Conservation (phyloP, 306 rosid genomes). For the Pueraria montana region DNA sequence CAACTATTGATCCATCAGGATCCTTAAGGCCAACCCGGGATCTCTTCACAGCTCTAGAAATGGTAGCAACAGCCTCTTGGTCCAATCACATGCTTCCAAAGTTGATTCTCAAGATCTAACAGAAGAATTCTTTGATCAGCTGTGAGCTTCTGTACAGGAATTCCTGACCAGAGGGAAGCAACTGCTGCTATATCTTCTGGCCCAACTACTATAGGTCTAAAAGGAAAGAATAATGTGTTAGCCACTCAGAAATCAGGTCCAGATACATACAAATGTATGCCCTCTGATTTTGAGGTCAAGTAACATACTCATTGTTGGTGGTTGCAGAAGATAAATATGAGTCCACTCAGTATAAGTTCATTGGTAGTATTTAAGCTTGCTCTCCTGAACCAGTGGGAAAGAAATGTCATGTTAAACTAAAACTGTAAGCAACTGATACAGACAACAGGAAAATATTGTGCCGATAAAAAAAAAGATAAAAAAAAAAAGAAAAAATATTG, state of each 20-base stretch:
- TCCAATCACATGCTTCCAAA: slow-evolving; percentile 75
- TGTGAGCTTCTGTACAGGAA: slow-evolving; percentile 82
- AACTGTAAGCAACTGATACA: slow-evolving; percentile 32
- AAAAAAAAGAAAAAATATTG: too few species aligned
- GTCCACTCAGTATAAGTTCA: slow-evolving; percentile 60
- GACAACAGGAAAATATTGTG: slow-evolving; percentile 16
- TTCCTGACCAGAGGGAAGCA: slow-evolving; percentile 88
- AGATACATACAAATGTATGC: slow-evolving; percentile 31
- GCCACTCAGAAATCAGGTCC: slow-evolving; percentile 46
- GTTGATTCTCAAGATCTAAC: slow-evolving; percentile 71
- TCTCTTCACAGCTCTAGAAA: slow-evolving; percentile 83
- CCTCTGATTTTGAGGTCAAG: slow-evolving; percentile 42
- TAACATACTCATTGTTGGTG: slow-evolving; percentile 67
- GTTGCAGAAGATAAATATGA: slow-evolving; percentile 63
- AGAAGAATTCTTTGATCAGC: slow-evolving; percentile 73
- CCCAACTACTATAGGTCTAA: slow-evolving; percentile 71
- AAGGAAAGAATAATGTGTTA: slow-evolving; percentile 42
- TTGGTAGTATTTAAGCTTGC: slow-evolving; percentile 62
- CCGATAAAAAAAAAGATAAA: too few species aligned
- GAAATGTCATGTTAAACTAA: slow-evolving; percentile 36
- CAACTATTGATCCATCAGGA: slow-evolving; percentile 81
- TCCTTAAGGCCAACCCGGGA: slow-evolving; percentile 83
- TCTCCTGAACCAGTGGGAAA: slow-evolving; percentile 61
- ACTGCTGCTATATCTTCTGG: slow-evolving; percentile 79
- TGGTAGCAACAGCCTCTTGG: slow-evolving; percentile 85